Base-by-base conservation (phyloP, 2,329 filamentous ascomycete species). In the Juglanconis sp. region DNA sequence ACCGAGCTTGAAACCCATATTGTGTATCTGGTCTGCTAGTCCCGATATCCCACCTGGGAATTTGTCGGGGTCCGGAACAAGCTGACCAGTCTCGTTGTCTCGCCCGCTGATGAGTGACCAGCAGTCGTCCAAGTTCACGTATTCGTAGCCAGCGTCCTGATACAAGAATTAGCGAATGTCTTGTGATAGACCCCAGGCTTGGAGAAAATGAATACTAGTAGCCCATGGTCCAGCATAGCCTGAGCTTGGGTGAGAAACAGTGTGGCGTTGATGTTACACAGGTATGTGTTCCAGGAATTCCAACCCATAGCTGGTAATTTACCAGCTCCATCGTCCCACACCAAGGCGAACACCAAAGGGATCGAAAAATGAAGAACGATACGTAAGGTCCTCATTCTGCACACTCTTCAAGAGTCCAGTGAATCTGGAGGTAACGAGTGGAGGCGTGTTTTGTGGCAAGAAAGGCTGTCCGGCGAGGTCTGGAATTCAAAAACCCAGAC, bases 261-360 rank as follows among this genome's bases (percentile, higher is more conserved):
- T 5, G 48, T 48, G 3, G 48, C 56, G 38, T 51, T 52, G 30
- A 58, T 58, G 8, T 58, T 34, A 38, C 56, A 58, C 24, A 47
- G 36, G 34, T 58, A 58, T 8, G 56, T 53, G 34, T 58, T 58
- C 56, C 56, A 58, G 13, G 56, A 58, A 34, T 58, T 58, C 56
- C 56, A 58, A 3, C 56, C 56, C 50, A 58, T 52, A 8, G 56
- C 50, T 8, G 56, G 56, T 32, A 58, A 17, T 24, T 40, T 52
- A 13, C 56, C 56, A 17, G 47, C 44, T 31, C 54, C 54, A 57
- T 57, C 54, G 32, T 50, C 30, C 46, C 54, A 42, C 15, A 57
- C 34, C 8, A 57, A 34, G 13, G 54, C 54, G 7, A 15, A 17
- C 36, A 36, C 5, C 15, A 24, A 4, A 9, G 35, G 4, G 5